Percentiles rank a stretch among this genome's conserved stretches.
Conservation (phyloP, 139 green algal genomes). For the Yamagishiella unicocca region DNA sequence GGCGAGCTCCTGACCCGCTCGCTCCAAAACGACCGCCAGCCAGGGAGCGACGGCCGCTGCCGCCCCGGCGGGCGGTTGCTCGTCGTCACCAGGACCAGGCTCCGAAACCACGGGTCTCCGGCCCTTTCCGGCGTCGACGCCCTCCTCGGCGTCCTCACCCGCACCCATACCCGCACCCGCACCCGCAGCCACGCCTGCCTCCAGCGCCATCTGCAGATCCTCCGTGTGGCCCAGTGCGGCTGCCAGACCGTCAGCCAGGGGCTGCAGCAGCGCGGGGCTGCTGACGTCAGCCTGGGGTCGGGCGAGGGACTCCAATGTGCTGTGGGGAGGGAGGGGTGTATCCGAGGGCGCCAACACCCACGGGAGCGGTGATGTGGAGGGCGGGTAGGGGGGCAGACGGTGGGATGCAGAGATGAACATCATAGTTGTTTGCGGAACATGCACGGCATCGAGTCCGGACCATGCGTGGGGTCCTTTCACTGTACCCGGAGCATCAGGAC, state of each 20-base stretch:
- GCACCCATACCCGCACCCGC: background rate
- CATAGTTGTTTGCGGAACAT: too few relatives aligned
- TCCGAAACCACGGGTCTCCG: background rate
- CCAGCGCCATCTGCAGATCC: conserved; percentile 3
- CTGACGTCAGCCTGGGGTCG: background rate
- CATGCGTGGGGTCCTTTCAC: too few relatives aligned
- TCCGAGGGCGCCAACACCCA: too few relatives aligned
- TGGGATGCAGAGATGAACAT: too few relatives aligned
- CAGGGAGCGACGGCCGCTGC: background rate
- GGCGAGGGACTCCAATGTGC: conserved; percentile 1
- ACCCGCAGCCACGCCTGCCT: background rate
- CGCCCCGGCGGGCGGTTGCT: background rate
- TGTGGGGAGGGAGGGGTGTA: too few relatives aligned
- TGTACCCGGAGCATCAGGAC: too few relatives aligned
- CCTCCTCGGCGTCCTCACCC: background rate
- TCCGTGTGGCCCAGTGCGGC: background rate
- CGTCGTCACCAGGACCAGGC: background rate
- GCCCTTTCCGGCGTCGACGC: too few relatives aligned
- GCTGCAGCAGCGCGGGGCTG: background rate
- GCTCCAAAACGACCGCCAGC: conserved; percentile 13
- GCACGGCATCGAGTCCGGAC: too few relatives aligned
- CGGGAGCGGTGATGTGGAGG: too few relatives aligned
- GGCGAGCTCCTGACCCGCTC: conserved; percentile 8
- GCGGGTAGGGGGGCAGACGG: too few relatives aligned
- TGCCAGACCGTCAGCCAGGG: background rate